These are phyloP conservation scores for Dactylellina drechsleri DNA, from an alignment of 2,329 filamentous ascomycete genomes.

Conservation along the genomic window DNA sequence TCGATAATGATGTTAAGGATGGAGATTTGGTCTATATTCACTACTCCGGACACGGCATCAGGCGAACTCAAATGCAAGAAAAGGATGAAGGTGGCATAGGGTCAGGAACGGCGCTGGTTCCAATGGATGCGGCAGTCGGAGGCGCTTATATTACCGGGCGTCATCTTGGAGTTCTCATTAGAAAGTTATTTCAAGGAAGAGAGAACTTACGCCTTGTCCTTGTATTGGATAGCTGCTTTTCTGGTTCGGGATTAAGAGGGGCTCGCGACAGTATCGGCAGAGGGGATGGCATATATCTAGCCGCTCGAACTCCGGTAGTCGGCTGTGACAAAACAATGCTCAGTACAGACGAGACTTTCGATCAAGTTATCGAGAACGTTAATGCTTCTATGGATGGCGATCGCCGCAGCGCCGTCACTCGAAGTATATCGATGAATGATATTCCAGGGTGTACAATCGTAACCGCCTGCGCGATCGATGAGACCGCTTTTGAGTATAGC, in stretches of 20 bases:
- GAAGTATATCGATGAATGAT: background rate
- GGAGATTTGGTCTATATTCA: no score
- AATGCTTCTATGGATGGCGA: no score
- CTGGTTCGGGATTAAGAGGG: slow-evolving; percentile 7
- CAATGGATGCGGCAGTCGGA: slow-evolving; percentile 16
- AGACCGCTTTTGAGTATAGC: slow-evolving; percentile 9
- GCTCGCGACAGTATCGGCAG: background rate
- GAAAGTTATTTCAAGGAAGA: slow-evolving; percentile 11
- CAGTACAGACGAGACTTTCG: no score
- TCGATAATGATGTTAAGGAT: background rate
- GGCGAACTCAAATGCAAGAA: background rate
- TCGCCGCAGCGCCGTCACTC: no score
- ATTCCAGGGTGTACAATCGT: slow-evolving; percentile 30
- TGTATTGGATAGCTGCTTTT: slow-evolving; percentile 33
- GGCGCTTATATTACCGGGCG: slow-evolving; percentile 30
- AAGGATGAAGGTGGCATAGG: background rate
- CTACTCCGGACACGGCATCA: slow-evolving; percentile 36
- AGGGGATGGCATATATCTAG: no score
- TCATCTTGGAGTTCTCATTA: slow-evolving; percentile 14
- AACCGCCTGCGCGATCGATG: slow-evolving; percentile 23
- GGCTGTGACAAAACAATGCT: no score
- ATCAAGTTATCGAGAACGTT: no score
- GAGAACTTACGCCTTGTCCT: slow-evolving; percentile 12
- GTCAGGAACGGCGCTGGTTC: slow-evolving; percentile 16
- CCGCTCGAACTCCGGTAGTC: no score